These are phyloP conservation scores for Neofusicoccum parvum DNA, from an alignment of 2,329 filamentous ascomycete species.

Conservation along the genomic window DNA sequence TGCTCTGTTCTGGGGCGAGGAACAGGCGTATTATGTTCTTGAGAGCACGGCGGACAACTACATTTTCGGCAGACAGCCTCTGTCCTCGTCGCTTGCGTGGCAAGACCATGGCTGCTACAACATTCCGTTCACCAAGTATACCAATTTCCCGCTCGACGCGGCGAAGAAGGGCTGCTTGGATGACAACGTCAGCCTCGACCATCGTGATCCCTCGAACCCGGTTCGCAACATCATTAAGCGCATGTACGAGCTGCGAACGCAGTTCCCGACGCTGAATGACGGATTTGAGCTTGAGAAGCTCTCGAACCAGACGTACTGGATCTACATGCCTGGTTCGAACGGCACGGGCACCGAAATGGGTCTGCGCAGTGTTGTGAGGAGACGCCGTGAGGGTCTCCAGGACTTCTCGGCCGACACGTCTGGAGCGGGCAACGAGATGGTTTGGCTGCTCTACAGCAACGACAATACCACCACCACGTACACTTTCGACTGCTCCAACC, in stretches of 20 bases:
- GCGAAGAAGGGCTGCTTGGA: conserved; percentile 60
- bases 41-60: conserved; percentile 68
- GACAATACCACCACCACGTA: conserved; percentile 54
- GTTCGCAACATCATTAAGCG: conserved; percentile 63
- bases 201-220: conserved; percentile 64
- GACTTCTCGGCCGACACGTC: conserved; percentile 42
- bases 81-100: conserved; percentile 65
- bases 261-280: conserved; percentile 62
- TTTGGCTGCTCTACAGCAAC: conserved; percentile 59
- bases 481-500: conserved; percentile 58
- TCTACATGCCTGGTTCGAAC: conserved; percentile 28
- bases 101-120: conserved; percentile 66
- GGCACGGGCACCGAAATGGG: conserved; percentile 30
- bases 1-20: conserved; percentile 64
- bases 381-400: conserved; percentile 42
- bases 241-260: conserved; percentile 62
- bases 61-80: conserved; percentile 65
- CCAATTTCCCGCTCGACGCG: conserved; percentile 59
- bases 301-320: conserved; percentile 54
- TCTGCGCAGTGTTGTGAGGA: conserved; percentile 58
- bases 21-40: conserved; percentile 64
- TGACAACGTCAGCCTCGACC: conserved; percentile 59
- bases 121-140: conserved; percentile 59
- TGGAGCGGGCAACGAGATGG: conserved; percentile 47
- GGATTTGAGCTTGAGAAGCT: conserved; percentile 59